Percentiles rank a stretch among this genome's conserved stretches.
Conservation (phyloP, 1,284 basidiomycete species). For the Cystodermella granulosa region DNA sequence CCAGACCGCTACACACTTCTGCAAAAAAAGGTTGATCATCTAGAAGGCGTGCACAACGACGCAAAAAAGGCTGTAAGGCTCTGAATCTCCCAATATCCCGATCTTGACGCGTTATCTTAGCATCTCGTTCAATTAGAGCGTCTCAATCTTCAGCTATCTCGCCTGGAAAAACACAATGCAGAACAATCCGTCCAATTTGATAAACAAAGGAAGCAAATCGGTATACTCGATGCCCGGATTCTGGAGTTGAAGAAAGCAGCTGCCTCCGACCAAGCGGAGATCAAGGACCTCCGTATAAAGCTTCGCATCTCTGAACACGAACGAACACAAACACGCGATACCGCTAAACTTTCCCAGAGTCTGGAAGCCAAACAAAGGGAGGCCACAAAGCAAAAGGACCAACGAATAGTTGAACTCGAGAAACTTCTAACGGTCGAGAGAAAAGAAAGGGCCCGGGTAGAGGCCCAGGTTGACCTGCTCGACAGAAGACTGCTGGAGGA, state of each 20-base stretch:
- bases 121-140: constrained; percentile 57
- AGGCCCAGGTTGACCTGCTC: constrained; percentile 39
- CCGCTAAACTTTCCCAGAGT: constrained; percentile 49
- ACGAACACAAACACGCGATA: constrained; percentile 46
- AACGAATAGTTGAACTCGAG: constrained; percentile 54
- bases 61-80: constrained; percentile 59
- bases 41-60: constrained; percentile 61
- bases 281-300: constrained; percentile 59
- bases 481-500: constrained; percentile 38
- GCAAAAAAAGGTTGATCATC: constrained; percentile 61
- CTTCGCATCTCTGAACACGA: constrained; percentile 60
- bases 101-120: constrained; percentile 31
- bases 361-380: constrained; percentile 51
- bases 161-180: constrained; percentile 43
- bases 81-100: background rate
- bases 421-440: constrained; percentile 47
- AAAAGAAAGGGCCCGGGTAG: constrained; percentile 46
- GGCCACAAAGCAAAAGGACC: constrained; percentile 50
- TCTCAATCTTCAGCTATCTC: constrained; percentile 52
- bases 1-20: constrained; percentile 33
- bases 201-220: constrained; percentile 60
- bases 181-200: constrained; percentile 57
- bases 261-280: constrained; percentile 51
- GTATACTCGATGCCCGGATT: constrained; percentile 48
- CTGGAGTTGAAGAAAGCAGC: constrained; percentile 55